Conservation (phyloP, 768 basidiomycete species). For the Leccinum longicurvipes region DNA sequence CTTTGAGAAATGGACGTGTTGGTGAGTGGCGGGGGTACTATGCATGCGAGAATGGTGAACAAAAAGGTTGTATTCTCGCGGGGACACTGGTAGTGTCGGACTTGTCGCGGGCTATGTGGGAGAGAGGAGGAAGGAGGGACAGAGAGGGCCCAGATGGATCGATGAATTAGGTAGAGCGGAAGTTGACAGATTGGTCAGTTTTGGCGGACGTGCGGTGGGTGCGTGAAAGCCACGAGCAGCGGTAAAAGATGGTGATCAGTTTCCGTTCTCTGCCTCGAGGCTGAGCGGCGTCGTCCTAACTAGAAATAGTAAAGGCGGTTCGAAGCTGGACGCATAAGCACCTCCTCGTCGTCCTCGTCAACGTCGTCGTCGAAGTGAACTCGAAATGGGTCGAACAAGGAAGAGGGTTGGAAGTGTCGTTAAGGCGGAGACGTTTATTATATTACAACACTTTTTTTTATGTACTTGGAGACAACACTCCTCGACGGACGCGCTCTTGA, state of each 20-base stretch:
- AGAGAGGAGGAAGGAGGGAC: constrained; percentile 20
- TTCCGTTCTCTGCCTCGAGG: constrained; percentile 29
- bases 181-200: constrained; percentile 29
- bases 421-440: constrained; percentile 23
- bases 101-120: constrained; percentile 27
- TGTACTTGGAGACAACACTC: neutral
- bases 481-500: no score
- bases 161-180: constrained; percentile 32
- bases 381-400: constrained; percentile 14
- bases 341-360: constrained; percentile 4
- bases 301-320: constrained; percentile 19
- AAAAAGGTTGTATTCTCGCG: constrained; percentile 26
- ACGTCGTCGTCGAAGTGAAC: constrained; percentile 2
- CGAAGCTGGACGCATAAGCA: constrained; percentile 9
- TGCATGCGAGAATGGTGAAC: constrained; percentile 38
- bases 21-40: constrained; percentile 38
- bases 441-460: neutral
- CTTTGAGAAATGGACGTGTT: constrained; percentile 35
- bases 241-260: constrained; percentile 28
- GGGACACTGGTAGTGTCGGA: constrained; percentile 24
- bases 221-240: constrained; percentile 36
- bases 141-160: constrained; percentile 23
- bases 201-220: constrained; percentile 32
- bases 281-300: constrained; percentile 15
- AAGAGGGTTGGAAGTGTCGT: constrained; percentile 16